Base-by-base conservation (phyloP, 176 grass and related monocot species). In the Luzula sylvatica region DNA sequence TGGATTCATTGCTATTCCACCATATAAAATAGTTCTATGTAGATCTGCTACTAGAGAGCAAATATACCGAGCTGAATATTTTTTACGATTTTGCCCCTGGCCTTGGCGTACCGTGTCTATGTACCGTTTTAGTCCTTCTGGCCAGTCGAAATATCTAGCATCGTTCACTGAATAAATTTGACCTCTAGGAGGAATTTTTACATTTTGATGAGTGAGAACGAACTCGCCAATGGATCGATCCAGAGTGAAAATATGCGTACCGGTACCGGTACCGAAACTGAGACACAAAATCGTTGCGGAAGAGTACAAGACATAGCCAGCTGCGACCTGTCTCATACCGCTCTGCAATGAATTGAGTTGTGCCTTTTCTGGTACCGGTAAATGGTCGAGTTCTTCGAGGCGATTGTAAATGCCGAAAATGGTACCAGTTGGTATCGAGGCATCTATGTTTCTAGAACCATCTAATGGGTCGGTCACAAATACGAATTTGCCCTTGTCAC, bases 101-200 rank as follows among this genome's bases (percentile, higher is more conserved):
- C 92, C 92, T 69, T 90, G 85, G 71, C 92, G 74, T 18, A 98
- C 80, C 3, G 68, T 83, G 59, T 98, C 92, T 15, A 98, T 98
- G 40, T 98, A 98, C 45, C 61, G 66, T 53, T 75, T 86, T 68
- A 90, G 77, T 41, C 81, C 85, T 39, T 98, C 81, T 0, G 92
- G 85, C 92, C 85, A 98, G 52, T 98, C 81, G 8, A 98, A 98
- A 55, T 90, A 98, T 2, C 85, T 58, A 2, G 85, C 92, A 19
- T 98, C 92, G 68, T 90, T 90, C 46, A 98, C 92, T 0, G 85
- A 98, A 63, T 90, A 90, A 86, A 90, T 90, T 60, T 98, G 85
- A 52, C 92, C 92, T 65, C 92, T 79, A 17, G 43, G 68, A 38
- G 92, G 81, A 56, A 90, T 71, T 66, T 80, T 82, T 35, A 98